phyloP scores from a whole-genome alignment of 169 alveolate genomes.

The Babesia sp. region DNA sequence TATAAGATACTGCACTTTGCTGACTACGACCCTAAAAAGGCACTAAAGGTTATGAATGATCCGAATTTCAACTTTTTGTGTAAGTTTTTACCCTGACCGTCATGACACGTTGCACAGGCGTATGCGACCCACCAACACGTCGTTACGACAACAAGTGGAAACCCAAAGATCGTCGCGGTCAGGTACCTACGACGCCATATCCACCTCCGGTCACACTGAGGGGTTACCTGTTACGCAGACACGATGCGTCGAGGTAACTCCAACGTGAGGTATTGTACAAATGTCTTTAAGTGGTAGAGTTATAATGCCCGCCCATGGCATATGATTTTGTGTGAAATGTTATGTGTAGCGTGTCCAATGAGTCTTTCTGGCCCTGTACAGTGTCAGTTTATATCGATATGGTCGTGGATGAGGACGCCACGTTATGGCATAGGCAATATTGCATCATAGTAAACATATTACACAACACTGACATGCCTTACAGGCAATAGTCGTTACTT shows the following conservation, averaged over 20 bases:
- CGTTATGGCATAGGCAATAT: too few species aligned
- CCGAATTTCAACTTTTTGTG: conserved; percentile 79
- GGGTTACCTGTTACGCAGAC: conserved; percentile 73
- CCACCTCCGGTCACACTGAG: conserved; percentile 79
- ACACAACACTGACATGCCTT: not conserved
- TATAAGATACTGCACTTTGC: conserved; percentile 82
- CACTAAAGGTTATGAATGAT: conserved; percentile 79
- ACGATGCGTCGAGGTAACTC: conserved; percentile 17
- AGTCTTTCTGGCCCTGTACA: not conserved
- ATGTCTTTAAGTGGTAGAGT: conserved; percentile 34
- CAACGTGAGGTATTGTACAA: not conserved
- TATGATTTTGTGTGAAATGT: conserved; percentile 43
- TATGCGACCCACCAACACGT: conserved; percentile 84
- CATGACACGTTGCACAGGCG: conserved; percentile 40
- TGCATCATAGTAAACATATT: not conserved
- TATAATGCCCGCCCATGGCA: conserved; percentile 58
- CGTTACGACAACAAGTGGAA: conserved; percentile 85
- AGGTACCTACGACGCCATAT: conserved; percentile 75
- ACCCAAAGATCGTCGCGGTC: conserved; percentile 84
- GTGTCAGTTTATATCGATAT: too few species aligned
- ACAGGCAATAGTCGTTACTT: not conserved
- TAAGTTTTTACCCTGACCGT: conserved; percentile 22
- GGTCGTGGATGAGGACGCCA: too few species aligned
- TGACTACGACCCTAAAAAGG: conserved; percentile 83
- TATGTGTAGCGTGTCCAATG: not conserved